phyloP scores from a whole-genome alignment of 805 yeast genomes.

The Monosporozyma servazzii region DNA sequence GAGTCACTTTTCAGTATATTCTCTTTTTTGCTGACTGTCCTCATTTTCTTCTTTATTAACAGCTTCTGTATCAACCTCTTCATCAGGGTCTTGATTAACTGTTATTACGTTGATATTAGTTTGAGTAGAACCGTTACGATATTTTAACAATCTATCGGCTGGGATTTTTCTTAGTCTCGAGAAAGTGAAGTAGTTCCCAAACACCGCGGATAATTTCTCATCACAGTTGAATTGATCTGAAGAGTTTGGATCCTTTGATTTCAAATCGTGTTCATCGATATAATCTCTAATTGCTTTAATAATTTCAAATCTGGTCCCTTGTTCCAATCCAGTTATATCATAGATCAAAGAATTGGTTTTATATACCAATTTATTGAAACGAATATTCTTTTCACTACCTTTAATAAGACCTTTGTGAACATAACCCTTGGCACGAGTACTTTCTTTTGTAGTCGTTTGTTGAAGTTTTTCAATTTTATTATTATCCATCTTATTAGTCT shows the following conservation, averaged over 20 bases:
- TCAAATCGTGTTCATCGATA: neutral
- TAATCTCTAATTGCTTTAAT: neutral
- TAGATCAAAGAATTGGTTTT: neutral
- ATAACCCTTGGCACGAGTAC: neutral
- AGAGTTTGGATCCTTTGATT: neutral
- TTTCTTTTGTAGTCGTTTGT: neutral
- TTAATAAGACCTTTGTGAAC: neutral
- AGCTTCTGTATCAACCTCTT: neutral
- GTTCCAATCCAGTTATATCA: neutral
- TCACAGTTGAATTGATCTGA: neutral
- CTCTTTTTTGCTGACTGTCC: neutral
- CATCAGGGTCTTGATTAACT: neutral
- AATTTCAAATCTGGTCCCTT: neutral
- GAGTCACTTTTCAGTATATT: neutral
- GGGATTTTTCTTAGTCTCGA: neutral
- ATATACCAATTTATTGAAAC: neutral
- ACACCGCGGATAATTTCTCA: neutral
- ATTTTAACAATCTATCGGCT: neutral
- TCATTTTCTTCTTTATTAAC: neutral
- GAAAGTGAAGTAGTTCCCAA: neutral
- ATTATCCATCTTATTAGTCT: neutral
- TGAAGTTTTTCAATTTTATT: neutral
- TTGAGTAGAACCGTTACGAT: neutral
- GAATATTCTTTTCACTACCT: neutral
- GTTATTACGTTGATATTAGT: neutral